Percentiles rank a stretch among this genome's conserved stretches.
Conservation (phyloP, 2,329 filamentous ascomycete species). For the Amauroascus niger region DNA sequence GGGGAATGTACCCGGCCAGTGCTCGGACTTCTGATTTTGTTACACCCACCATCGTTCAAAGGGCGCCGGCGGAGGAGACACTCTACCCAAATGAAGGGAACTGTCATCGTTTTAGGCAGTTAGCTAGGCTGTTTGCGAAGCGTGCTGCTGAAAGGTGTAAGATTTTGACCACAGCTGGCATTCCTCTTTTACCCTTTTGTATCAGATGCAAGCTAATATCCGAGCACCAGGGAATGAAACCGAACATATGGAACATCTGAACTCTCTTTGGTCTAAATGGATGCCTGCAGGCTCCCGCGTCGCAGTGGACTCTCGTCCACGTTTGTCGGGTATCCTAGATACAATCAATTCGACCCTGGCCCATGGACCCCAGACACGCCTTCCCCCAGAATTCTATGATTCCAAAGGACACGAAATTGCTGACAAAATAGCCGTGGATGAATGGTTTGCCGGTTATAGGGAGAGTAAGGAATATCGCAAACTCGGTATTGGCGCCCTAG, state of each 20-base stretch:
- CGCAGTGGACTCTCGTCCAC: conserved; percentile 72
- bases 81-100: conserved; percentile 68
- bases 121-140: conserved; percentile 61
- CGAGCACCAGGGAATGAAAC: conserved; percentile 50
- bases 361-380: conserved; percentile 66
- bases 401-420: conserved; percentile 58
- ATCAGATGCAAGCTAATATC: background rate
- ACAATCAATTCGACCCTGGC: conserved; percentile 81
- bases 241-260: conserved; percentile 75
- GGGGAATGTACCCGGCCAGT: conserved; percentile 59
- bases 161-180: conserved; percentile 13
- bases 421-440: conserved; percentile 66
- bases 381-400: conserved; percentile 85
- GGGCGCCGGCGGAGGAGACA: conserved; percentile 61
- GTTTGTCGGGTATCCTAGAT: conserved; percentile 86
- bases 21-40: conserved; percentile 46
- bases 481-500: conserved; percentile 72
- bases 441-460: conserved; percentile 83
- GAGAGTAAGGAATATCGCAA: conserved; percentile 81
- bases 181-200: background rate
- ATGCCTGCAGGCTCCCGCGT: conserved; percentile 66
- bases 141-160: conserved; percentile 58
- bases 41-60: conserved; percentile 55
- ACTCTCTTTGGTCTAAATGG: conserved; percentile 66
- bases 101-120: conserved; percentile 61